phyloP scores from a whole-genome alignment of 2,329 filamentous ascomycete genomes.

The Calonectria hawksworthii region DNA sequence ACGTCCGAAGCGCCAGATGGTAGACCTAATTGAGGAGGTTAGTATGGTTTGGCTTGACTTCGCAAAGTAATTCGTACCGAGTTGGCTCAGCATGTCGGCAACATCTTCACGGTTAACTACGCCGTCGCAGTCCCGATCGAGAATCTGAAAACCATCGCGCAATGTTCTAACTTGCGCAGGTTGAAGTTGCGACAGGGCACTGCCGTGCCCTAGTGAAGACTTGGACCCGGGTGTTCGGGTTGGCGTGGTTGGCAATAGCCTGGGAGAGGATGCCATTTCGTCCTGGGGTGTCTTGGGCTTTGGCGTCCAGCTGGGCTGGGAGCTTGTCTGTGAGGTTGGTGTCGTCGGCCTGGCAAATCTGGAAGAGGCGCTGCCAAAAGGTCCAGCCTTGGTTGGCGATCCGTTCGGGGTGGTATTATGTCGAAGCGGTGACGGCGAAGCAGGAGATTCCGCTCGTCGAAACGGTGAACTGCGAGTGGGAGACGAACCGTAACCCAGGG shows the following conservation, averaged over 20 bases:
- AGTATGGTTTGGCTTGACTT: constrained; percentile 3
- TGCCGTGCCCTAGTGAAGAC: constrained; percentile 59
- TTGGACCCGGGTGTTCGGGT: constrained; percentile 51
- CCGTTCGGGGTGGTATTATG: constrained; percentile 72
- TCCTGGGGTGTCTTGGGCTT: constrained; percentile 46
- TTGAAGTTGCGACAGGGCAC: constrained; percentile 79
- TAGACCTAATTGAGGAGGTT: constrained; percentile 68
- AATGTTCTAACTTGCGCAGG: constrained; percentile 88
- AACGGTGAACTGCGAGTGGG: constrained; percentile 73
- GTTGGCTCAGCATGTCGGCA: constrained; percentile 86
- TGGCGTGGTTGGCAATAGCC: constrained; percentile 49
- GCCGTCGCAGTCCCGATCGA: constrained; percentile 91
- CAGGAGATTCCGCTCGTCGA: constrained; percentile 72
- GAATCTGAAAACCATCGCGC: constrained; percentile 92
- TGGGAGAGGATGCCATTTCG: constrained; percentile 37
- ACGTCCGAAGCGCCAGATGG: constrained; percentile 79
- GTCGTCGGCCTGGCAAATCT: constrained; percentile 58
- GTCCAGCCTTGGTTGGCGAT: constrained; percentile 67
- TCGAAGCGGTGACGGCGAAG: constrained; percentile 75
- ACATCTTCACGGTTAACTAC: constrained; percentile 86
- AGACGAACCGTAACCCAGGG: constrained; percentile 78
- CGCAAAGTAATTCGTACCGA: constrained; percentile 67
- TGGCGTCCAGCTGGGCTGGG: constrained; percentile 56
- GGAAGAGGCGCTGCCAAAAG: constrained; percentile 44
- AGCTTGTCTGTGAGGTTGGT: constrained; percentile 50